Percentiles rank a stretch among this genome's conserved stretches.
These are phyloP conservation scores for Quercus cerris DNA, from an alignment of 306 rosid species.

Conservation along the genomic window DNA sequence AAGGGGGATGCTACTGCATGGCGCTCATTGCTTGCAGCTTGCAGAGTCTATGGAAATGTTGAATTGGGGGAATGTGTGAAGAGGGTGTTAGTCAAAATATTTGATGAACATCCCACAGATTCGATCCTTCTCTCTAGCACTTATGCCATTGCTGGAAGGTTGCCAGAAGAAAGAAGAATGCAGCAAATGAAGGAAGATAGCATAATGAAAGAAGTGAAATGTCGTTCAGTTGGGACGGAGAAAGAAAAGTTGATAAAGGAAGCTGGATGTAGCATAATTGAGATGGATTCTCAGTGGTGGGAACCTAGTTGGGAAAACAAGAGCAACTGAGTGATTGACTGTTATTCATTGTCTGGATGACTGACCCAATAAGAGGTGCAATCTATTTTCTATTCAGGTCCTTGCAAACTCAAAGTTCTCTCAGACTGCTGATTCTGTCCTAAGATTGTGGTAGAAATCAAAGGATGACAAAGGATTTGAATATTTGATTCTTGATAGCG, in stretches of 20 bases:
- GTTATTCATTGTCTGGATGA: not conserved
- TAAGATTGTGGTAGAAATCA: not conserved
- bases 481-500: not conserved
- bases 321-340: not conserved
- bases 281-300: constrained; percentile 28
- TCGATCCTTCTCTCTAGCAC: constrained; percentile 61
- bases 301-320: not conserved
- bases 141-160: constrained; percentile 66
- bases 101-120: constrained; percentile 58
- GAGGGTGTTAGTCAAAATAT: constrained; percentile 38
- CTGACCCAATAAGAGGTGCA: not conserved
- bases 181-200: constrained; percentile 37
- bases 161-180: constrained; percentile 34
- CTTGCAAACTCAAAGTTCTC: not conserved
- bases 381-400: too few relatives aligned
- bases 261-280: constrained; percentile 59
- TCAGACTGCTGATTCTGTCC: not conserved
- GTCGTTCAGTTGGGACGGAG: constrained; percentile 5
- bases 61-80: constrained; percentile 49
- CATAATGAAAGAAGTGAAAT: constrained; percentile 12
- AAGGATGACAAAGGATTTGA: not conserved
- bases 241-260: constrained; percentile 42
- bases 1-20: constrained; percentile 62
- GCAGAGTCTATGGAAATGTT: constrained; percentile 59
- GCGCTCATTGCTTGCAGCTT: constrained; percentile 71